Percentiles rank a stretch among this genome's conserved stretches.
Conservation (phyloP, 257 asterid genomes). For the Fraxinus excelsior region DNA sequence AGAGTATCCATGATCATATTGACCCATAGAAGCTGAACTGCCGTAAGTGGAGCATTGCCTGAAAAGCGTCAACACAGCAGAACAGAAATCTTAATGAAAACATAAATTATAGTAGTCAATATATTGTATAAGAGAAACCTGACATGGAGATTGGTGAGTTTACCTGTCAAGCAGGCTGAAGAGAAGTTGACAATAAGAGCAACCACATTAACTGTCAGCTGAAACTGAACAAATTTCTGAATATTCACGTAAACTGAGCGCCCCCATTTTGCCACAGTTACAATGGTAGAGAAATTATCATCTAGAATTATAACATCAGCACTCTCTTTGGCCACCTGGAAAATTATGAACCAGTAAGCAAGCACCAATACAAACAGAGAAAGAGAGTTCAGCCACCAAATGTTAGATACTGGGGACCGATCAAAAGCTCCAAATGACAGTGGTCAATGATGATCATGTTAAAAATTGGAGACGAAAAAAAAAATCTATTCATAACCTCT, state of each 20-base stretch:
- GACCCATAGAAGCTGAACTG: slow-evolving; percentile 97
- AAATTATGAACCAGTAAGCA: slow-evolving; percentile 20
- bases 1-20: slow-evolving; percentile 99
- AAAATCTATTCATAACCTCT: not conserved
- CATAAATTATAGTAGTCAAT: not conserved
- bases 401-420: not conserved
- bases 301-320: slow-evolving; percentile 95
- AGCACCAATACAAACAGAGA: not conserved
- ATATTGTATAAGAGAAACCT: not conserved
- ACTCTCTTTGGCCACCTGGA: slow-evolving; percentile 97
- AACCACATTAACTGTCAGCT: slow-evolving; percentile 91
- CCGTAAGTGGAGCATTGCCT: slow-evolving; percentile 93
- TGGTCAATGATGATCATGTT: not conserved
- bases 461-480: not conserved
- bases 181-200: slow-evolving; percentile 94
- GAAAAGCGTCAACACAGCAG: slow-evolving; percentile 19
- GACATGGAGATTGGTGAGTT: not conserved
- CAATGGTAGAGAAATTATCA: slow-evolving; percentile 94
- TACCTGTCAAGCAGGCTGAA: slow-evolving; percentile 97
- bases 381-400: not conserved
- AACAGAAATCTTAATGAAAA: slow-evolving; percentile 6
- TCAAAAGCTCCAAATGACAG: not conserved
- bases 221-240: slow-evolving; percentile 94
- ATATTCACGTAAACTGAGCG: slow-evolving; percentile 94
- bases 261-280: slow-evolving; percentile 96